Evolutionary conservation across 1,139 yeast species (phyloP).

Genomic region (Zygosaccharomyces pseudobailii): DNA sequence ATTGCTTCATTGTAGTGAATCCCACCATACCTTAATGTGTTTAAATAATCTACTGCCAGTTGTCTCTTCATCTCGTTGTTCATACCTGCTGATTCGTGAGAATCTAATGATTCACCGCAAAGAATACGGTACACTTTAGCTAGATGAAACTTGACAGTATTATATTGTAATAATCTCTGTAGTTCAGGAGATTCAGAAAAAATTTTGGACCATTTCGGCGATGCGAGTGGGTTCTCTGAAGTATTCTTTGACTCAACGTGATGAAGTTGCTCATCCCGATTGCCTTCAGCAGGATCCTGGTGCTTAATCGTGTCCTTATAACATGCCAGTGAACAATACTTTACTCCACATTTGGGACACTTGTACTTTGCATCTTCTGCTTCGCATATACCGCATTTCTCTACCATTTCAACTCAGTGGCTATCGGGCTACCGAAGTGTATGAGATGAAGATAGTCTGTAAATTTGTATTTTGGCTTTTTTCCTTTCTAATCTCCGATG

Average conservation of each 20-base stretch:
- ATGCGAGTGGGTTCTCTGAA: constrained; percentile 2
- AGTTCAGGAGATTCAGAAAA: constrained; percentile 23
- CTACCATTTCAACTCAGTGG: background rate
- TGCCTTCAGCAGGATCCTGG: constrained; percentile 26
- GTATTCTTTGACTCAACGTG: constrained; percentile 1
- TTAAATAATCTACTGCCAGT: constrained; percentile 32
- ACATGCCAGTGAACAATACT: constrained; percentile 54
- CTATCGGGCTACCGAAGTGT: no score
- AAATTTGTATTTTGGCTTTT: background rate
- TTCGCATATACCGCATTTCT: constrained; percentile 46
- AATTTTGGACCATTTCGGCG: constrained; percentile 16
- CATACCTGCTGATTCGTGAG: constrained; percentile 14
- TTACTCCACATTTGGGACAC: constrained; percentile 52
- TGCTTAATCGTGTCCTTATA: constrained; percentile 47
- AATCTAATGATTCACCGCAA: constrained; percentile 16
- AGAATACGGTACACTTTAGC: constrained; percentile 31
- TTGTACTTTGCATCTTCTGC: constrained; percentile 46
- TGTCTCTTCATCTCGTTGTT: constrained; percentile 26
- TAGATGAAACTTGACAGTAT: constrained; percentile 35
- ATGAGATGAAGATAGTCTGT: background rate
- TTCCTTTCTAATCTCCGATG: background rate
- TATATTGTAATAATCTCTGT: constrained; percentile 28
- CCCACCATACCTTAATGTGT: constrained; percentile 34
- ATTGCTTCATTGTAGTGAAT: constrained; percentile 34
- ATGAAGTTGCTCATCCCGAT: constrained; percentile 1